Evolutionary conservation across 495 filamentous ascomycete species (phyloP).

Genomic region (Penicillium flavigenum): DNA sequence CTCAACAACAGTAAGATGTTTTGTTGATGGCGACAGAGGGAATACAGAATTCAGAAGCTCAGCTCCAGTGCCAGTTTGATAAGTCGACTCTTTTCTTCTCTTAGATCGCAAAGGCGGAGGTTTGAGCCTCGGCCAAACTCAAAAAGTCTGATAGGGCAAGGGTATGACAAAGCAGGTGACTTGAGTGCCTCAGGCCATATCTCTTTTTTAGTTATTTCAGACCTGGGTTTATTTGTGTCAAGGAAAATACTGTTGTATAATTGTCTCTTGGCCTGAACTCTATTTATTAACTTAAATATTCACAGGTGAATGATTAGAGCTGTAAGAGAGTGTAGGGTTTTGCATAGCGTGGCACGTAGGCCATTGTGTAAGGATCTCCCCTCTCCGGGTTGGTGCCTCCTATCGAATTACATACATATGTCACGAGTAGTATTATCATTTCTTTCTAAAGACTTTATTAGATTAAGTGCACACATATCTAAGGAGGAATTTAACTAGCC

Average conservation of each 20-base stretch:
- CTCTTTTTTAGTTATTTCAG: not conserved
- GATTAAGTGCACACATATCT: not conserved
- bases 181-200: slow-evolving; percentile 17
- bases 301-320: not conserved
- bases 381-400: slow-evolving; percentile 3
- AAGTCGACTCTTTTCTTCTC: slow-evolving; percentile 7
- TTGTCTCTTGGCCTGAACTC: too few relatives aligned
- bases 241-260: not conserved
- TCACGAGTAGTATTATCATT: not conserved
- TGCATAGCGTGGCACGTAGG: not conserved
- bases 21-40: not conserved
- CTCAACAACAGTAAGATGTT: not conserved
- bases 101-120: slow-evolving; percentile 16
- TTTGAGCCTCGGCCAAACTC: slow-evolving; percentile 24
- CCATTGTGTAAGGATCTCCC: slow-evolving; percentile 3
- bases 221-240: not conserved
- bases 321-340: not conserved
- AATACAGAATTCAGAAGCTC: not conserved
- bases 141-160: slow-evolving; percentile 24
- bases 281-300: not conserved
- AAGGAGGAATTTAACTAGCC: not conserved
- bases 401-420: not conserved
- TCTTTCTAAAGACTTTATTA: not conserved
- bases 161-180: slow-evolving; percentile 19
- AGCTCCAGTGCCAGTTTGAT: not conserved